Conservation (phyloP, 257 asterid genomes). For the Solanum ossicruentum region DNA sequence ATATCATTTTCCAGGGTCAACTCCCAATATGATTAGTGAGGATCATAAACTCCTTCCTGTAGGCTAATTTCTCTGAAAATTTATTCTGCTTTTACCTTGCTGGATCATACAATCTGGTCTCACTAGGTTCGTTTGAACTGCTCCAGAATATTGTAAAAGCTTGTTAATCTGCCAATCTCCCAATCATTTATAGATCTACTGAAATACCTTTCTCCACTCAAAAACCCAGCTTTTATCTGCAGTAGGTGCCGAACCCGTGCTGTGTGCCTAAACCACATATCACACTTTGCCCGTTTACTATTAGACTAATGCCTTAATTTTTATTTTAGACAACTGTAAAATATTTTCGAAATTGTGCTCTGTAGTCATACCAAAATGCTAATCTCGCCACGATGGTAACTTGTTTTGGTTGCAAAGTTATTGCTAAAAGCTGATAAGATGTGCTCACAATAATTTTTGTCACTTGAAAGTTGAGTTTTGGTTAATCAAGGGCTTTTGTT, state of each 20-base stretch:
- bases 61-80: too few species aligned
- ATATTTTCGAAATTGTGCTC: background rate
- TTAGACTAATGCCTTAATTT: background rate
- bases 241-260: background rate
- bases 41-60: too few species aligned
- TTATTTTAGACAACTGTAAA: background rate
- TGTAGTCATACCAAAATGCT: background rate
- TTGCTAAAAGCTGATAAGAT: background rate
- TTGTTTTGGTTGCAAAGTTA: background rate
- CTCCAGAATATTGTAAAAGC: too few species aligned
- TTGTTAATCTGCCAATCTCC: too few species aligned
- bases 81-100: too few species aligned
- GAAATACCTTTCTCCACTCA: background rate
- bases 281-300: background rate
- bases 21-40: too few species aligned
- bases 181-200: too few species aligned
- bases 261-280: background rate
- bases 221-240: background rate
- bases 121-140: too few species aligned
- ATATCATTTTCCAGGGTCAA: too few species aligned
- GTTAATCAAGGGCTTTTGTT: background rate
- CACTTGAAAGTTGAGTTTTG: background rate
- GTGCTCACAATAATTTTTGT: background rate
- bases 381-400: background rate
- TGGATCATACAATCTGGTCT: too few species aligned